Conservation (phyloP, 768 basidiomycete genomes). For the Leucocoprinus leucothites region DNA sequence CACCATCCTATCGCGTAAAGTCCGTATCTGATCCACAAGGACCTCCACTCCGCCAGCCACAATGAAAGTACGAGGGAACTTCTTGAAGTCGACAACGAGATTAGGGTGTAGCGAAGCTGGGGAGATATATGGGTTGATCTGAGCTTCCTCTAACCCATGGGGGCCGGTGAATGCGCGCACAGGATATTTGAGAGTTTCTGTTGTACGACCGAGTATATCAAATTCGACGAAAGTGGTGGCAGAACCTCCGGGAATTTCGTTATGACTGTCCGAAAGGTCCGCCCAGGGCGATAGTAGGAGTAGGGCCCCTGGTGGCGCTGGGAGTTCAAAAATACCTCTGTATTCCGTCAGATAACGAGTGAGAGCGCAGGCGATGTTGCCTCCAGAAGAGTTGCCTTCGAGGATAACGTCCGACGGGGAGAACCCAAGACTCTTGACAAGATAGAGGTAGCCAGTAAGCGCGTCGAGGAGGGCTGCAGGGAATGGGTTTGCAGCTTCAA, state of each 20-base stretch:
- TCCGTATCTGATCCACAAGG: slow-evolving; percentile 45
- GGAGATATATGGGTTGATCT: slow-evolving; percentile 53
- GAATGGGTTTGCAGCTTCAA: slow-evolving; percentile 52
- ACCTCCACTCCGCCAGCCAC: slow-evolving; percentile 55
- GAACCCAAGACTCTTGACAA: slow-evolving; percentile 56
- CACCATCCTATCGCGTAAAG: slow-evolving; percentile 47
- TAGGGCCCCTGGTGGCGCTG: slow-evolving; percentile 43
- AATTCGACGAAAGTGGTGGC: slow-evolving; percentile 27
- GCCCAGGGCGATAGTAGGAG: slow-evolving; percentile 55
- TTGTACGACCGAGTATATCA: slow-evolving; percentile 32
- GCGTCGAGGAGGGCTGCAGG: slow-evolving; percentile 75
- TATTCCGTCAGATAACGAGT: slow-evolving; percentile 59
- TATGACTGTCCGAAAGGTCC: slow-evolving; percentile 43
- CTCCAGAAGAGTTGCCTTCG: slow-evolving; percentile 77
- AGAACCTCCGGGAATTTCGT: slow-evolving; percentile 34
- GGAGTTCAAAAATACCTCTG: slow-evolving; percentile 30
- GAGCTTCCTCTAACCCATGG: slow-evolving; percentile 41
- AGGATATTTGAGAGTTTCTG: slow-evolving; percentile 24
- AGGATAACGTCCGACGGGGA: slow-evolving; percentile 58
- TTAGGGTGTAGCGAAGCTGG: slow-evolving; percentile 45
- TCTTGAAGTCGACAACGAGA: slow-evolving; percentile 40
- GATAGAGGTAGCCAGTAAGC: slow-evolving; percentile 70
- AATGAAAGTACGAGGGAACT: slow-evolving; percentile 62
- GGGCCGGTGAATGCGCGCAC: slow-evolving; percentile 44
- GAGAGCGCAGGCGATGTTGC: slow-evolving; percentile 63